Conservation (phyloP, 2,329 filamentous ascomycete species). For the Fusarium torreyae region DNA sequence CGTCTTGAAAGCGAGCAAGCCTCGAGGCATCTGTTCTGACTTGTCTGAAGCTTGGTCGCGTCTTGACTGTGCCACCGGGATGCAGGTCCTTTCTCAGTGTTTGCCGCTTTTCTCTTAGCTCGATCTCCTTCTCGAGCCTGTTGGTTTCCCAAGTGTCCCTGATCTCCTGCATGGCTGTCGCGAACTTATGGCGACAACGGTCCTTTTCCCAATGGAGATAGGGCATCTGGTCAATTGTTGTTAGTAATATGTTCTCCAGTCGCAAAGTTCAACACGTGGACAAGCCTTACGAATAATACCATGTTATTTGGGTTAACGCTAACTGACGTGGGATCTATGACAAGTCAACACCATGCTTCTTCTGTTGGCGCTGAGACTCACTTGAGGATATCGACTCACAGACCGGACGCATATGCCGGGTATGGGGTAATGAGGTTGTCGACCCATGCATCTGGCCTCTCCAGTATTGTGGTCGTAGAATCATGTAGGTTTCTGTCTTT, state of each 20-base stretch:
- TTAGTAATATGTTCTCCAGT: neutral
- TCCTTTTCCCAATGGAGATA: constrained; percentile 2
- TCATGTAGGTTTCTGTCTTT: neutral
- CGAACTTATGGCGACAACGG: constrained; percentile 1
- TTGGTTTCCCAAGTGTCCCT: neutral
- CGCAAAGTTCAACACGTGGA: no score
- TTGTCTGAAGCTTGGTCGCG: no score
- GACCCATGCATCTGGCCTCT: neutral
- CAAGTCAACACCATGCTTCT: neutral
- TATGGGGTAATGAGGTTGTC: neutral
- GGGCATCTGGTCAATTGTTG: neutral
- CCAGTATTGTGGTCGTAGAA: neutral
- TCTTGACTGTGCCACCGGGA: no score
- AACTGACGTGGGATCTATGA: neutral
- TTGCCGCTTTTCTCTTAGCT: neutral
- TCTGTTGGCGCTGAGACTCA: neutral
- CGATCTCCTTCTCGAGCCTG: neutral
- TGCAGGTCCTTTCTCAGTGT: neutral
- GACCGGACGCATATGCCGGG: neutral
- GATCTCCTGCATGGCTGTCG: neutral
- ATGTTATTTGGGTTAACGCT: neutral
- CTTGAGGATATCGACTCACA: neutral
- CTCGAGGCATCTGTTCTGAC: no score
- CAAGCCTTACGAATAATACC: neutral
- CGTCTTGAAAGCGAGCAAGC: no score